Evolutionary conservation across 495 filamentous ascomycete species (phyloP).

Genomic region (Bryoglossum gracile): DNA sequence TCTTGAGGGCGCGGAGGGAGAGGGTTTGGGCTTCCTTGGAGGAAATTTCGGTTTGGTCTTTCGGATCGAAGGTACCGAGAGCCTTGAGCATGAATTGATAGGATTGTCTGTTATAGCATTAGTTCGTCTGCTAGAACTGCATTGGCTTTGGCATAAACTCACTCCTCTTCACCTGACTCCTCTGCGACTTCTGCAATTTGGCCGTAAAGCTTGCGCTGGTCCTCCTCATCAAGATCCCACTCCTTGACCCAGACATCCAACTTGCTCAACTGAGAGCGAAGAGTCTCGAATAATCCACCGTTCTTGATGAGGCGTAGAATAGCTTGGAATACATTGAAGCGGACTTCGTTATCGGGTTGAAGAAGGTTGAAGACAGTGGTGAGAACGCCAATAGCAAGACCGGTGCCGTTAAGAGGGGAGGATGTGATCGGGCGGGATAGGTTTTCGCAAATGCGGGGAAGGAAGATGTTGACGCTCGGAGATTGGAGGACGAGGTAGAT

Average conservation of each 20-base stretch:
- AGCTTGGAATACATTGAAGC: slow-evolving; percentile 82
- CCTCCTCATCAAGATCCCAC: slow-evolving; percentile 78
- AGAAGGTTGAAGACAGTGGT: slow-evolving; percentile 97
- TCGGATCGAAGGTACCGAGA: slow-evolving; percentile 73
- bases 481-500: slow-evolving; percentile 85
- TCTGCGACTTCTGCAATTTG: slow-evolving; percentile 70
- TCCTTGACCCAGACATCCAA: slow-evolving; percentile 72
- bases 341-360: slow-evolving; percentile 59
- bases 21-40: slow-evolving; percentile 69
- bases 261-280: slow-evolving; percentile 70
- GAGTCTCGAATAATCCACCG: slow-evolving; percentile 64
- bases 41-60: slow-evolving; percentile 48
- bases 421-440: slow-evolving; percentile 80
- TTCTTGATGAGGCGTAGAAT: slow-evolving; percentile 73
- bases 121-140: slow-evolving; percentile 1
- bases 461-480: slow-evolving; percentile 72
- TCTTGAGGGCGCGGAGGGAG: slow-evolving; percentile 74
- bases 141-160: slow-evolving; percentile 25
- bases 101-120: slow-evolving; percentile 46
- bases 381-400: slow-evolving; percentile 77
- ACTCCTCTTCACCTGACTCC: slow-evolving; percentile 69
- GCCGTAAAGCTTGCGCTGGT: slow-evolving; percentile 73
- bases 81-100: slow-evolving; percentile 80
- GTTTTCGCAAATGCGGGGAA: slow-evolving; percentile 78
- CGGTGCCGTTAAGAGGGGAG: slow-evolving; percentile 74